Evolutionary conservation across 352 stramenopile species (phyloP), one percentile per base, ranked within the genome.

Genomic region (Pythium volutum): DNA sequence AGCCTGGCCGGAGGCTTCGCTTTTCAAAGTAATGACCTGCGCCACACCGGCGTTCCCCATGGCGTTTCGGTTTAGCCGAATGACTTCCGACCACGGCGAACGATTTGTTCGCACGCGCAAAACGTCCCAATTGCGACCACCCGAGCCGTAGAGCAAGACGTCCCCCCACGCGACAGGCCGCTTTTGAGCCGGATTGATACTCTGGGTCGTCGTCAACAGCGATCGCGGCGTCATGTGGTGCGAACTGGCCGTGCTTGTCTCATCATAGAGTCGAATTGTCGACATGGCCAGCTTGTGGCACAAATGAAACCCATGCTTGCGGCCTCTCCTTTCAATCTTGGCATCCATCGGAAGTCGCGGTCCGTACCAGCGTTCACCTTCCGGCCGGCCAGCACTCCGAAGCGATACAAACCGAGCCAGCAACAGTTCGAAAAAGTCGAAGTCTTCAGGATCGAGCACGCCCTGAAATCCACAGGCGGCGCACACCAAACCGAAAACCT

Each of bases 21-120:
- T 92, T n/a, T 75, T 83, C 23, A 96, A 73, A 25, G 83, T 96
- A 33, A 96, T 84, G 4, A 93, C 78, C 74, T 96, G 87, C 27
- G 87, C 83, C 18, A 96, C 84, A 3, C 87, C 87, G 11, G 87
- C 90, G 54, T 96, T 96, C 41, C 87, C 87, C 82, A 96, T 92
- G 4, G 87, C 87, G 48, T 96, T 96, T 23, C 85, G 79, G 58
- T 94, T 92, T 23, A 96, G 64, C 8, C 84, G 83, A 67, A 96
- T 88, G 1, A 90, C 73, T 29, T 94, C 87, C 2, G 87, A 96
- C 87, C 87, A 96, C 14, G 78, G 75, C 4, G 84, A 94, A 14
- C 72, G 78, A 22, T 79, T 73, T 18, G 84, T 89, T 36, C 87
- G 89, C 33, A 96, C 76, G 20, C 87, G 73, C 47, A 96, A 63